Base-by-base conservation (phyloP, 2,329 filamentous ascomycete species). In the Pseudogymnoascus pannorum region DNA sequence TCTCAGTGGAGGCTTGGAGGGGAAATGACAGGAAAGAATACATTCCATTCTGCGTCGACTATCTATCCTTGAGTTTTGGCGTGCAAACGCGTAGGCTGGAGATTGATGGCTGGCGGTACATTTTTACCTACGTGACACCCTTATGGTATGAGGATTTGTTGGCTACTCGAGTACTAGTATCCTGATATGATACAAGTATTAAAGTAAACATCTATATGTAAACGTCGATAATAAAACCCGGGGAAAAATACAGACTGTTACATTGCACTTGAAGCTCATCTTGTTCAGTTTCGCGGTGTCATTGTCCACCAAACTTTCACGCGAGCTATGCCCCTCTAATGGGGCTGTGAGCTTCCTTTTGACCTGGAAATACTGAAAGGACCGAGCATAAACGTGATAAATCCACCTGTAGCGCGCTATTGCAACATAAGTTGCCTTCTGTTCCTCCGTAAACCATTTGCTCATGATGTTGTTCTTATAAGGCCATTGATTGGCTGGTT, bases 1-100 rank as follows among this genome's bases (percentile, higher is more conserved):
- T 73, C 66, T 74, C 81, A 76, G 79, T 84, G 81, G 77, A 78
- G 80, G 77, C 76, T 76, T 80, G 81, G 84, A 87, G 83, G 84
- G 84, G 84, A 87, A 87, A 86, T 73, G 81, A 83, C 79, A 83
- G 82, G 84, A 82, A 68, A 87, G 83, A 84, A 66, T 67, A 76
- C 79, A 71, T 74, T 66, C 66, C 66, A 64, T 61, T 67, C 67
- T 58, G 57, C 74, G 78, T 80, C 79, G 76, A 73, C 70, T 70
- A 78, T 81, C 85, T 85, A 85, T 81, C 81, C 81, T 83, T 75
- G 76, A 76, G 78, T 78, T 75, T 65, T 65, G 67, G 70, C 71
- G 71, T 71, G 70, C 67, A 67, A 72, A 69, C 71, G 70, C 69
- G 64, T 72, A 67, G 69, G 70, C 57, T 58, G 20, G 20, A 58